These are phyloP conservation scores for Rossbeevera mucosa DNA, from an alignment of 768 basidiomycete species.

Conservation along the genomic window DNA sequence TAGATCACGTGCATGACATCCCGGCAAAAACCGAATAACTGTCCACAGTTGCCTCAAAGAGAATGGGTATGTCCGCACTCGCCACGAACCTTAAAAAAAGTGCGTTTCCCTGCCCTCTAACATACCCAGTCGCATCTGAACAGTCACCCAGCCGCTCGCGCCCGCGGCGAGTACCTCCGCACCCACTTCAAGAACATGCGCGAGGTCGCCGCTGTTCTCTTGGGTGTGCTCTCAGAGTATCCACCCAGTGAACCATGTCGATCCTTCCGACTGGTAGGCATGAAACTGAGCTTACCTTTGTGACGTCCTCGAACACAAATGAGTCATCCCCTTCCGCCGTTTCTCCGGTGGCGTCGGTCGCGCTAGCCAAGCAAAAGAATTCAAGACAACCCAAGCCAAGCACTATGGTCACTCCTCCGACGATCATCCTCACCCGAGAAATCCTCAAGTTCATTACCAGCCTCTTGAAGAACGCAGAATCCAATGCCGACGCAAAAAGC, in stretches of 20 bases:
- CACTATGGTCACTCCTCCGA: slow-evolving; percentile 10
- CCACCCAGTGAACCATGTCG: slow-evolving; percentile 1
- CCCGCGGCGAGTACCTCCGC: slow-evolving; percentile 94
- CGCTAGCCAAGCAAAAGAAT: slow-evolving; percentile 92
- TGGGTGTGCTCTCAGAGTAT: slow-evolving; percentile 49
- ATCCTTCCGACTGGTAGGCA: slow-evolving; percentile 43
- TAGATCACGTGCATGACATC: background rate
- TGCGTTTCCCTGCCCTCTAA: slow-evolving; percentile 38
- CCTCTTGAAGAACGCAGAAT: slow-evolving; percentile 97
- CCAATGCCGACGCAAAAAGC: slow-evolving; percentile 97
- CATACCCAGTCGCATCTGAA: slow-evolving; percentile 7
- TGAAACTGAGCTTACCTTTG: slow-evolving; percentile 88
- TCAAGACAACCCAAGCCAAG: slow-evolving; percentile 93
- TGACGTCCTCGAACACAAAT: slow-evolving; percentile 95
- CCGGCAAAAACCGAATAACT: slow-evolving; percentile 30
- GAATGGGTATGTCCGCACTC: slow-evolving; percentile 71
- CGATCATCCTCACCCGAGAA: slow-evolving; percentile 58
- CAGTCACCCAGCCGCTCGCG: slow-evolving; percentile 65
- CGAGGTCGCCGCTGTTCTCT: slow-evolving; percentile 92
- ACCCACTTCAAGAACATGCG: slow-evolving; percentile 99
- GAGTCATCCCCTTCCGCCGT: slow-evolving; percentile 90
- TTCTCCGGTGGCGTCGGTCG: slow-evolving; percentile 96
- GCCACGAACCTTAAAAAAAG: slow-evolving; percentile 95
- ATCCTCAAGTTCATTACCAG: slow-evolving; percentile 91
- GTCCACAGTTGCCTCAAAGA: slow-evolving; percentile 46